phyloP scores from a whole-genome alignment of 768 basidiomycete genomes.

The Tephrocybe sp. region DNA sequence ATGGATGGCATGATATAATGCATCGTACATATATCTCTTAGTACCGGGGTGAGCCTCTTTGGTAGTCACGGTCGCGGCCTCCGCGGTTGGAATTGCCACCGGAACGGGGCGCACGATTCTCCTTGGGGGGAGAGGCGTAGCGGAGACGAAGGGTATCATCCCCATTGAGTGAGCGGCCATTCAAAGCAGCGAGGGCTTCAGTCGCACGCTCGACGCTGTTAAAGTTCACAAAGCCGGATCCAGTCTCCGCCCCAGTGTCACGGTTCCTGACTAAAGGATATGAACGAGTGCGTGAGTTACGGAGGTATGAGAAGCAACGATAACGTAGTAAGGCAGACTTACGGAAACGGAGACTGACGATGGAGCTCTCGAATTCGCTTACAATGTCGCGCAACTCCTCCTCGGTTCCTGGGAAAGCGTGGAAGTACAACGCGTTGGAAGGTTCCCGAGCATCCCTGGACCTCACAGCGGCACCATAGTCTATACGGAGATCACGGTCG shows the following conservation, averaged over 20 bases:
- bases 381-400: constrained; percentile 21
- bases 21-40: background rate
- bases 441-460: constrained; percentile 17
- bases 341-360: constrained; percentile 29
- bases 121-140: constrained; percentile 32
- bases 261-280: constrained; percentile 30
- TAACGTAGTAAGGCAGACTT: constrained; percentile 12
- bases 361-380: constrained; percentile 26
- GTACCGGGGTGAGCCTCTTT: background rate
- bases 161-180: constrained; percentile 35
- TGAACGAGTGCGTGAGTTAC: too few species aligned
- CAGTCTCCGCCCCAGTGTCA: constrained; percentile 26
- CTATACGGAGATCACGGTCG: constrained; percentile 42
- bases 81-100: background rate
- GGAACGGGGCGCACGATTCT: background rate
- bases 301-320: too few species aligned
- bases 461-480: constrained; percentile 29
- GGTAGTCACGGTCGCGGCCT: background rate
- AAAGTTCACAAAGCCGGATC: constrained; percentile 56
- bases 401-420: constrained; percentile 22
- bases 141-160: constrained; percentile 31
- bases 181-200: constrained; percentile 42
- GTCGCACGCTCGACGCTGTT: constrained; percentile 40
- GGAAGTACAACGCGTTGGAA: constrained; percentile 31
- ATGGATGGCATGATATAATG: background rate